phyloP scores from a whole-genome alignment of 176 grass and related monocot species.

The Oropetium thomaeum region DNA sequence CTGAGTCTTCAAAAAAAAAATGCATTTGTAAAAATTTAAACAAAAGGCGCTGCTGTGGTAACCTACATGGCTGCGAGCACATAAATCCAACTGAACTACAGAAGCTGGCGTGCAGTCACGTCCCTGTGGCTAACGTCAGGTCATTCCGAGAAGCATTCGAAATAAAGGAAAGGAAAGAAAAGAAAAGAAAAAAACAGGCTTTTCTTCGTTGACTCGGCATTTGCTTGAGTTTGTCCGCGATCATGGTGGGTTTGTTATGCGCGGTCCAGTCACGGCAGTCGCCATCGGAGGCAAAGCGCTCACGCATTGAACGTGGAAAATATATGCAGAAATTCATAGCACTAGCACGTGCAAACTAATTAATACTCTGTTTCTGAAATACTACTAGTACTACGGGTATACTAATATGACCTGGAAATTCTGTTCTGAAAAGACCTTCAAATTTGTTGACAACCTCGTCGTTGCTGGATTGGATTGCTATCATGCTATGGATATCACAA shows the following conservation, averaged over 20 bases:
- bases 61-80: too few relatives aligned
- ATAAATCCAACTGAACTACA: not conserved
- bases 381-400: too few relatives aligned
- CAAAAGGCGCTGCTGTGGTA: too few relatives aligned
- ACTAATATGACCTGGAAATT: too few relatives aligned
- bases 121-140: not conserved
- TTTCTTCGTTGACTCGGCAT: not conserved
- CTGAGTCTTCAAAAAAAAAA: too few relatives aligned
- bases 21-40: too few relatives aligned
- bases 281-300: not conserved
- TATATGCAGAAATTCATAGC: not conserved
- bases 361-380: too few relatives aligned
- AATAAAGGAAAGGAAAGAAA: too few relatives aligned
- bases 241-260: not conserved
- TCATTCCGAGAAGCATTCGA: not conserved
- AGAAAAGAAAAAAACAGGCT: not conserved
- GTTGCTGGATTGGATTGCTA: too few relatives aligned
- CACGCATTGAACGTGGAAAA: not conserved
- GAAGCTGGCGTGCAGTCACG: not conserved
- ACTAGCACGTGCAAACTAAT: not conserved
- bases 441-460: too few relatives aligned
- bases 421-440: too few relatives aligned
- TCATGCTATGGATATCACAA: too few relatives aligned
- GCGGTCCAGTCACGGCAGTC: slow-evolving; percentile 11
- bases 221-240: not conserved